These are phyloP conservation scores for Canavalia ensiformis DNA, from an alignment of 306 rosid genomes.

Conservation along the genomic window DNA sequence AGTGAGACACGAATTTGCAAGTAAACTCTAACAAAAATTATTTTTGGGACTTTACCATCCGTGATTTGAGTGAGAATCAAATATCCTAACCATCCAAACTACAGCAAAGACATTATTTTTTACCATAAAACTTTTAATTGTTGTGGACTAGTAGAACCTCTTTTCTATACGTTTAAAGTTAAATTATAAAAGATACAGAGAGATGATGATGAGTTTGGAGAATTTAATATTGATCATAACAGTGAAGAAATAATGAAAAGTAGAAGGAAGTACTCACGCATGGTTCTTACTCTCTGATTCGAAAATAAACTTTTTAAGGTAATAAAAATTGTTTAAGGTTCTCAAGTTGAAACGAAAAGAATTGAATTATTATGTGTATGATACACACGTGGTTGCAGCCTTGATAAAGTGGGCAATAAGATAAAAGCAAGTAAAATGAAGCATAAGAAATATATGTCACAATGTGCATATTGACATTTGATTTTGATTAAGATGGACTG, in stretches of 20 bases:
- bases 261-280: neutral
- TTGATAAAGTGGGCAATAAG: neutral
- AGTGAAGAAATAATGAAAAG: neutral
- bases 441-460: neutral
- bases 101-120: neutral
- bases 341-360: no score
- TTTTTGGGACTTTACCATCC: slow-evolving; percentile 53
- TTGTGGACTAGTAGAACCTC: no score
- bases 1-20: no score
- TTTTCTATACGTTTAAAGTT: no score
- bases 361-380: no score
- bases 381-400: neutral
- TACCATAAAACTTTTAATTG: no score
- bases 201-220: no score
- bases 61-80: slow-evolving; percentile 62
- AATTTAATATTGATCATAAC: no score
- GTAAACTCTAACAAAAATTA: no score
- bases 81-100: slow-evolving; percentile 44
- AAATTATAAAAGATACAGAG: no score
- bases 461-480: slow-evolving; percentile 32
- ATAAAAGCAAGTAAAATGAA: neutral
- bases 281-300: neutral
- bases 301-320: no score
- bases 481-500: slow-evolving; percentile 64
- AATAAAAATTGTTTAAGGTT: no score